Base-by-base conservation (phyloP, 2,329 filamentous ascomycete genomes). In the Paecilomyces formosus region DNA sequence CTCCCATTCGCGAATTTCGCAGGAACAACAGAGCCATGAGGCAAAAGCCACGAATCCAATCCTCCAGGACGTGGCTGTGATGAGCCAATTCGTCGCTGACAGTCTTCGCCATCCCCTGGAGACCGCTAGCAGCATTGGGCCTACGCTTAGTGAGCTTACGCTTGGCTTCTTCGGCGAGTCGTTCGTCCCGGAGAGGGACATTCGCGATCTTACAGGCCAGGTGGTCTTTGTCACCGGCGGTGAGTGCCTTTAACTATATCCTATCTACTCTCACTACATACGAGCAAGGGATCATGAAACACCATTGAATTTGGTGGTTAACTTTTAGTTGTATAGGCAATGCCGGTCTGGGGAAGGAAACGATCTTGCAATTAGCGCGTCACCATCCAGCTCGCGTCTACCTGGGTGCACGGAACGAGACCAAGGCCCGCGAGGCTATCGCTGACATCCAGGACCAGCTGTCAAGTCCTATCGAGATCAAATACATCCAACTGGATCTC, bases 361-460 rank as follows among this genome's bases (percentile, higher is more conserved):
- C 78, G 7, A 68, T 82, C 51, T 65, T 76, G 35, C 74, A 79
- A 56, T 73, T 83, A 51, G 78, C 78, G n/a, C 73, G 72, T 58
- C 82, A 84, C 65, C 67, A 73, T 7, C 81, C 83, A 1, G 70
- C 72, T 0, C 78, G 82, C 58, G 80, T 85, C 60, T 85, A 81
- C 70, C 76, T 86, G 59, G 81, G 77, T 13, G 81, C 81, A 2
- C 79, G 82, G 53, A 79, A 73, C 21, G 70, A 70, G 55, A 62
- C 67, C 50, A 72, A 77, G 53, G 77, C 77, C 11, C 77, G 73
- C 21, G 72, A 76, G 7, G 73, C 77, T 8, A 78, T 83, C 50
- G 68, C 78, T 15, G 70, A 73, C 2, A 73, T 78, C 60, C 66
- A 77, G 60, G 56, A 68, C 1, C 62, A 67, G 22, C 64, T 72